phyloP scores from a whole-genome alignment of 352 stramenopile genomes.

The Globisporangium heterothallicum region DNA sequence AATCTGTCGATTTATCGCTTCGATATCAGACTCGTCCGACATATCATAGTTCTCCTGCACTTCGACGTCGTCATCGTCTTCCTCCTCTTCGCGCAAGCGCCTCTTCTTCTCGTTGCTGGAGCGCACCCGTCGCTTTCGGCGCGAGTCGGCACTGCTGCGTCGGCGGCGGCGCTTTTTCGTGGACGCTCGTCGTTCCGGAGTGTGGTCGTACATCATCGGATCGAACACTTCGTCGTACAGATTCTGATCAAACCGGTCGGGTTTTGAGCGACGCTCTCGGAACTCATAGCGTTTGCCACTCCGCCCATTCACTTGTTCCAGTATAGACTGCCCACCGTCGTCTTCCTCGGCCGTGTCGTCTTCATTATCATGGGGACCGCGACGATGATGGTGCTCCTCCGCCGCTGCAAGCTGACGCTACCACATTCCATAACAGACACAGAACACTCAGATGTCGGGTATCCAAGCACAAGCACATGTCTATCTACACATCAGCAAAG shows the following conservation, averaged over 20 bases:
- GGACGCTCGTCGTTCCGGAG: not conserved
- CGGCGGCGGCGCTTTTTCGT: slow-evolving; percentile 17
- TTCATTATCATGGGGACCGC: slow-evolving; percentile 2
- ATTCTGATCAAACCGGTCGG: slow-evolving; percentile 53
- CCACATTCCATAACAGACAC: not conserved
- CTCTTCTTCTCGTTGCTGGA: slow-evolving; percentile 3
- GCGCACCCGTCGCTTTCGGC: slow-evolving; percentile 2
- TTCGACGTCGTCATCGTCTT: slow-evolving; percentile 19
- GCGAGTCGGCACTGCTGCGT: slow-evolving; percentile 5
- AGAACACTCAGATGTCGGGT: not conserved
- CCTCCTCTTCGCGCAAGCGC: slow-evolving; percentile 17
- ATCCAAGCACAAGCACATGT: no score
- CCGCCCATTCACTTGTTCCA: slow-evolving; percentile 9
- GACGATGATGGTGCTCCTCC: slow-evolving; percentile 19
- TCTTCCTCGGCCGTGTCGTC: slow-evolving; percentile 12
- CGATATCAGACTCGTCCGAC: slow-evolving; percentile 44
- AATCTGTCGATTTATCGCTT: slow-evolving; percentile 48
- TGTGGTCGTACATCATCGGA: slow-evolving; percentile 16
- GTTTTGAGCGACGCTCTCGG: slow-evolving; percentile 44
- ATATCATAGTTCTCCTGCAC: slow-evolving; percentile 26
- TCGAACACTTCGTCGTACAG: slow-evolving; percentile 73
- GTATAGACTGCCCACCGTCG: slow-evolving; percentile 9
- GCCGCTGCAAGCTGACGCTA: slow-evolving; percentile 10
- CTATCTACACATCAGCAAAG: no score
- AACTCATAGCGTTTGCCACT: slow-evolving; percentile 37